These are phyloP conservation scores for Apiotrichum porosum DNA, from an alignment of 1,284 basidiomycete species.

Conservation along the genomic window DNA sequence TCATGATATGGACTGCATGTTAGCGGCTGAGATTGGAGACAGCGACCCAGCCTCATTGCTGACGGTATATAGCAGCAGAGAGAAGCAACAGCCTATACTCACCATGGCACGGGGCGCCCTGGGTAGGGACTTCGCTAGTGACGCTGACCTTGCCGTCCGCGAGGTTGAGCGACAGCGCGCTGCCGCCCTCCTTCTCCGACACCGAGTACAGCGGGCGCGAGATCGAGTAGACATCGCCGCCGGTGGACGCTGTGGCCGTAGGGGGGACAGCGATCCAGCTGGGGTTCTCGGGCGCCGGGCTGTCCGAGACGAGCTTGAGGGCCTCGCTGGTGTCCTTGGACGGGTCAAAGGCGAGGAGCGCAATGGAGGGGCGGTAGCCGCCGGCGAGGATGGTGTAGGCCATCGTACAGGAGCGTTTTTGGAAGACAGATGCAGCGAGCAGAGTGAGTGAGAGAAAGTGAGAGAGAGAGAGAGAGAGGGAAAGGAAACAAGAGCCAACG, in stretches of 20 bases:
- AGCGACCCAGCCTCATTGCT: no score
- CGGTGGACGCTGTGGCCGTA: slow-evolving; percentile 4
- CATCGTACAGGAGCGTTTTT: no score
- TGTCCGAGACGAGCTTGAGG: slow-evolving; percentile 1
- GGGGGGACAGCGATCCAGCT: slow-evolving; percentile 33
- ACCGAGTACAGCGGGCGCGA: slow-evolving; percentile 23
- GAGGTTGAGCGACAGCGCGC: slow-evolving; percentile 22
- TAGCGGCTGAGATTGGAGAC: no score
- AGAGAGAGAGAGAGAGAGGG: no score
- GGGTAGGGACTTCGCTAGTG: slow-evolving; percentile 26
- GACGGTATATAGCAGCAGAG: no score
- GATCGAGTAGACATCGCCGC: slow-evolving; percentile 1
- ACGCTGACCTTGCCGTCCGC: slow-evolving; percentile 28
- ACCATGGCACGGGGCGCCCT: slow-evolving; percentile 39
- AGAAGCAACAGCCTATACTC: no score
- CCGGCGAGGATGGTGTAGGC: slow-evolving; percentile 37
- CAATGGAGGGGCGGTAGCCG: slow-evolving; percentile 33
- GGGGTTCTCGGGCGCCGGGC: slow-evolving; percentile 17
- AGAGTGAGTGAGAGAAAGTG: no score
- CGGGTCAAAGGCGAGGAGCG: slow-evolving; percentile 32
- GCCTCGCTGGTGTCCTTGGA: not conserved
- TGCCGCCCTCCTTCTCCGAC: slow-evolving; percentile 31
- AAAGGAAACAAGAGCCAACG: no score
- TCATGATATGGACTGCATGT: slow-evolving; percentile 33
- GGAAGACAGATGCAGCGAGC: no score